Percentiles rank a stretch among this genome's conserved stretches.
phyloP scores from a whole-genome alignment of 306 rosid genomes.

The Malus fusca region DNA sequence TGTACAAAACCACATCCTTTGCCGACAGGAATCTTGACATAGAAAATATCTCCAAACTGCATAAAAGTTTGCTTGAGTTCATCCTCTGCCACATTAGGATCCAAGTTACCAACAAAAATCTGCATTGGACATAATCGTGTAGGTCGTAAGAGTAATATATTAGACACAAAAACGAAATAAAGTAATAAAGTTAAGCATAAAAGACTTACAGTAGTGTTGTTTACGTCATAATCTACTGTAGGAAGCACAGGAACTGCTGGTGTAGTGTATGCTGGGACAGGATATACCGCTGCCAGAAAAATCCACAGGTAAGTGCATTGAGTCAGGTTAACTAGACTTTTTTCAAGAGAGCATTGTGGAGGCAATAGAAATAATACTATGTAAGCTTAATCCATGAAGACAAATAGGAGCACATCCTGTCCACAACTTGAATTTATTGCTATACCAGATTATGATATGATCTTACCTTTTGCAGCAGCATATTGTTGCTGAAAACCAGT shows the following conservation, averaged over 20 bases:
- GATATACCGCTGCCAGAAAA: conserved; percentile 48
- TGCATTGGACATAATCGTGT: conserved; percentile 15
- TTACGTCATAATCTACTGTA: conserved; percentile 53
- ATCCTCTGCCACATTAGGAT: conserved; percentile 65
- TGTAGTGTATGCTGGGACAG: conserved; percentile 49
- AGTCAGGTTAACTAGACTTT: background rate
- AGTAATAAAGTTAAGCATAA: background rate
- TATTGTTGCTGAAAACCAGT: conserved; percentile 58
- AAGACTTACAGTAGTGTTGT: conserved; percentile 72
- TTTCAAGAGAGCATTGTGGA: background rate
- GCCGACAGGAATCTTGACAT: conserved; percentile 68
- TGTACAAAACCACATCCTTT: conserved; percentile 84
- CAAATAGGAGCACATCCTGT: background rate
- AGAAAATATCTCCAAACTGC: conserved; percentile 74
- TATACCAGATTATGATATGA: background rate
- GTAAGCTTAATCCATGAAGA: background rate
- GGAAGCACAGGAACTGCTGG: conserved; percentile 45
- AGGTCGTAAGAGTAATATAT: conserved; percentile 14
- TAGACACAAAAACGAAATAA: background rate
- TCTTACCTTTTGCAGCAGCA: conserved; percentile 46
- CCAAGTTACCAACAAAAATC: conserved; percentile 88
- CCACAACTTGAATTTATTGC: background rate
- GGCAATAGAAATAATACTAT: background rate
- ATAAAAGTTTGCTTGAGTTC: conserved; percentile 74
- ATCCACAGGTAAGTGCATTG: background rate